Conservation (phyloP, 331 rosid genomes). For the Quercus phellos region DNA sequence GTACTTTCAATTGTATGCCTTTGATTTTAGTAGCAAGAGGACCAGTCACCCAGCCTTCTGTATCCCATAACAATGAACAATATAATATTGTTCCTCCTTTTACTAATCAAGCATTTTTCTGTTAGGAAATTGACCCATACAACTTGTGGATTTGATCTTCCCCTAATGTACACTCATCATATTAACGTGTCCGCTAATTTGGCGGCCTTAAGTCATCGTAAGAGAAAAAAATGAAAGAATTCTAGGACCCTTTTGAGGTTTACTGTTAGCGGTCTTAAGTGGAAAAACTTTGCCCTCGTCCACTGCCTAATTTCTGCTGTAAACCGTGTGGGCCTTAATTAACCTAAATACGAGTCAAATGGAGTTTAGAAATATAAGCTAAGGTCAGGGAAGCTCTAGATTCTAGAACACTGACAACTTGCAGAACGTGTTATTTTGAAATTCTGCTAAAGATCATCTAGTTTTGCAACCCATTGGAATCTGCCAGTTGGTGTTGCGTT, state of each 20-base stretch:
- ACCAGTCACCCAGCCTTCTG: background rate
- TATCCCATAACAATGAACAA: slow-evolving; percentile 6
- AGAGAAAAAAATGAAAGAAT: slow-evolving; percentile 16
- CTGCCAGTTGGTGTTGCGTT: slow-evolving; percentile 5
- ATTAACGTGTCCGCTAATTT: background rate
- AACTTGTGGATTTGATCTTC: background rate
- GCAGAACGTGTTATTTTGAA: background rate
- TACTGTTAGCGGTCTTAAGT: slow-evolving; percentile 29
- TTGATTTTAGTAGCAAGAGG: background rate
- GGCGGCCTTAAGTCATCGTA: slow-evolving; percentile 14
- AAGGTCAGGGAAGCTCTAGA: slow-evolving; percentile 12
- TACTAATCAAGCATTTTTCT: background rate
- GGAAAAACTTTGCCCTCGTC: slow-evolving; percentile 17
- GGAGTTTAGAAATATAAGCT: slow-evolving; percentile 14
- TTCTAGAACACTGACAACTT: slow-evolving; percentile 29
- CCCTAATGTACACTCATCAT: too few species aligned
- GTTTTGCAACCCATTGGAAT: slow-evolving; percentile 4
- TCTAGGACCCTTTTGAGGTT: background rate
- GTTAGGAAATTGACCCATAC: background rate
- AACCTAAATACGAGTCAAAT: background rate
- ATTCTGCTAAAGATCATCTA: background rate
- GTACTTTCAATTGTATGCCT: background rate
- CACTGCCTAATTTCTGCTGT: background rate
- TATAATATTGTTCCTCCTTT: background rate
- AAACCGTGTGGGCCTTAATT: slow-evolving; percentile 44